Evolutionary conservation across 192 early-diverging fungal genomes (phyloP), one percentile per base, ranked within the genome.

Genomic region (Podila epicladia): DNA sequence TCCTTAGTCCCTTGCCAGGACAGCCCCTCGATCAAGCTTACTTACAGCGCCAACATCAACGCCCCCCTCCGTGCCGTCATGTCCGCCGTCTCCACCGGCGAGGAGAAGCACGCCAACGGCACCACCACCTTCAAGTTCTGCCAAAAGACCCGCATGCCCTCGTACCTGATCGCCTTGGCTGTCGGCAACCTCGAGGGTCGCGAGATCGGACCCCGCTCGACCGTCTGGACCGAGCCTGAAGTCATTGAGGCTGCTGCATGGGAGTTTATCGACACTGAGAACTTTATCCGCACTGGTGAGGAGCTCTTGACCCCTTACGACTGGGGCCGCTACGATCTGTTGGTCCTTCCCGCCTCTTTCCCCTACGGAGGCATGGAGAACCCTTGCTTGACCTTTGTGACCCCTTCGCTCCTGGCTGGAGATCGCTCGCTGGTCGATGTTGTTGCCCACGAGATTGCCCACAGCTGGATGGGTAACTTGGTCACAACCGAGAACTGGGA

Each of bases 291-390:
- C 61, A 91, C 84, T 13, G 93, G 92, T 37, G 92, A 94, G 69
- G 82, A 87, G 17, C 76, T 95, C 38, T 84, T 97, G 60, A 96
- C 94, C 45, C 95, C 96, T 26, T 99, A 99, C 73, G 91, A 91
- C 65, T 99, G 98, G 98, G 97, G 97, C 61, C 89, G 93, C 71
- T 98, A 98, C 84, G 97, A 98, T 86, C 85, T 98, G 61, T 88
- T 98, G 57, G 91, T 97, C 49, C 87, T 98, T 51, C 95, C 95
- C 32, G 87, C 93, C 45, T 93, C 91, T 7, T 96, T 95, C 89
- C 94, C 94, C n/a, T 96, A 93, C 58, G 93, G 93, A 55, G 94
- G 95, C 62, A 97, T 97, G 94, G 94, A 99, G 89, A 99, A 99
- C 84, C 98, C 98, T 20, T 97, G 96, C 82, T 82, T 97, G 71